These are phyloP conservation scores for Pezicula neosporulosa DNA, from an alignment of 2,329 filamentous ascomycete genomes.

Conservation along the genomic window DNA sequence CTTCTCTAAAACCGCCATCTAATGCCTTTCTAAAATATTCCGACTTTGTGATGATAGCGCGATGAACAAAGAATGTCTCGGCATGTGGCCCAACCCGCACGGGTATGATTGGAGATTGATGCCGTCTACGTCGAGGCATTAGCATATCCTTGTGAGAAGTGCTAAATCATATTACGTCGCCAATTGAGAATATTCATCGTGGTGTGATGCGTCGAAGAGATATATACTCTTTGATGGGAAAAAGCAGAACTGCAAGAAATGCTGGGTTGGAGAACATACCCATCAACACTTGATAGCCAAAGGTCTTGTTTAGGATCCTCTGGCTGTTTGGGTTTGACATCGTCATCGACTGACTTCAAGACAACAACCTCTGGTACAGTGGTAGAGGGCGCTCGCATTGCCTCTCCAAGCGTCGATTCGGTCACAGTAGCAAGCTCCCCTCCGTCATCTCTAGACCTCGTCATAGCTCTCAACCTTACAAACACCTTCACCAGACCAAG, in stretches of 20 bases:
- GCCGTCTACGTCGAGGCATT: constrained; percentile 32
- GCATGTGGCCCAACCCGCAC: constrained; percentile 41
- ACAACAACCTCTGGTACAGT: constrained; percentile 36
- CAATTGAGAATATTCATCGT: too few relatives aligned
- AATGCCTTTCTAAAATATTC: constrained; percentile 48
- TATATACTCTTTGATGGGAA: background rate
- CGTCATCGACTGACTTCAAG: constrained; percentile 31
- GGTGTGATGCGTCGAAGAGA: too few relatives aligned
- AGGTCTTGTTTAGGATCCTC: constrained; percentile 42
- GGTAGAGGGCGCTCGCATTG: constrained; percentile 37
- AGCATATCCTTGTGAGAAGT: constrained; percentile 6
- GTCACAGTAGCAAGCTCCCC: background rate
- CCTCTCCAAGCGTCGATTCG: constrained; percentile 32
- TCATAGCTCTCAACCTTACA: constrained; percentile 3
- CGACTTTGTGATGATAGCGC: constrained; percentile 40
- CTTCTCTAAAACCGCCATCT: constrained; percentile 44
- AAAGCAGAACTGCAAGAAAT: background rate
- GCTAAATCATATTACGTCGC: too few relatives aligned
- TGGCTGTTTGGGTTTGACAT: constrained; percentile 26
- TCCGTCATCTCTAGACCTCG: constrained; percentile 5
- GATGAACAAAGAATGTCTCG: constrained; percentile 46
- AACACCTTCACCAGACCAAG: too few relatives aligned
- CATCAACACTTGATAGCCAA: constrained; percentile 46
- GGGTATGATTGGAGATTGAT: constrained; percentile 41
- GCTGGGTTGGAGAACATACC: constrained; percentile 29